These are phyloP conservation scores for Botrytis elliptica DNA, from an alignment of 2,329 filamentous ascomycete genomes.

Conservation along the genomic window DNA sequence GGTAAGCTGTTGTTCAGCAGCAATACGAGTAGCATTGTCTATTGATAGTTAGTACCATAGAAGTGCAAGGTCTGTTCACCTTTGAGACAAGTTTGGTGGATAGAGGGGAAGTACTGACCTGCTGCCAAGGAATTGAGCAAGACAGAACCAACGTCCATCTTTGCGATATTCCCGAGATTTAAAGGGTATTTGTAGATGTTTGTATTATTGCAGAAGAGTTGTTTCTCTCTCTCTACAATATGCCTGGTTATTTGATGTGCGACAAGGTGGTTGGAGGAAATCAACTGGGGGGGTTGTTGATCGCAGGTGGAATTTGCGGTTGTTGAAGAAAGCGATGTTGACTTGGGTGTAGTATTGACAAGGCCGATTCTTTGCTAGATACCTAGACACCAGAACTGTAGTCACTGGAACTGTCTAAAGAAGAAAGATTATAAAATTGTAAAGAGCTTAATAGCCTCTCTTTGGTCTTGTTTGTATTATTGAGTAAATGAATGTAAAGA, in stretches of 20 bases:
- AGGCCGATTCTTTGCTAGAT: neutral
- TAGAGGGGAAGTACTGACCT: conserved; percentile 57
- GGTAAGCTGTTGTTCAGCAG: conserved; percentile 89
- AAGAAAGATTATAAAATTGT: conserved; percentile 5
- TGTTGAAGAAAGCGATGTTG: conserved; percentile 19
- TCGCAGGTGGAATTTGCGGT: conserved; percentile 17
- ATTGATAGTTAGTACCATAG: conserved; percentile 40
- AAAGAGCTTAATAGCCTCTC: neutral
- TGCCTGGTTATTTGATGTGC: neutral
- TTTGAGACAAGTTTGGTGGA: conserved; percentile 5
- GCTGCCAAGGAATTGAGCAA: conserved; percentile 94
- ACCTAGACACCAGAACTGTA: neutral
- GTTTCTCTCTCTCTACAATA: neutral
- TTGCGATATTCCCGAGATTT: conserved; percentile 40
- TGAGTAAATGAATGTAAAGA: conserved; percentile 32
- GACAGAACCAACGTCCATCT: conserved; percentile 97
- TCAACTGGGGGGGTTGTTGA: conserved; percentile 3
- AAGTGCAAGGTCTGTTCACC: neutral
- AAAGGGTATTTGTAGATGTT: neutral
- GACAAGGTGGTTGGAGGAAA: conserved; percentile 11
- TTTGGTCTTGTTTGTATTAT: neutral
- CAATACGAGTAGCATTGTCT: conserved; percentile 89
- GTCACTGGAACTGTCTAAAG: conserved; percentile 1
- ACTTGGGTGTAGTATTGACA: conserved; percentile 10
- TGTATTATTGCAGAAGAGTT: neutral